Evolutionary conservation across 352 stramenopile genomes (phyloP).

Genomic region (Globisporangium nunn): DNA sequence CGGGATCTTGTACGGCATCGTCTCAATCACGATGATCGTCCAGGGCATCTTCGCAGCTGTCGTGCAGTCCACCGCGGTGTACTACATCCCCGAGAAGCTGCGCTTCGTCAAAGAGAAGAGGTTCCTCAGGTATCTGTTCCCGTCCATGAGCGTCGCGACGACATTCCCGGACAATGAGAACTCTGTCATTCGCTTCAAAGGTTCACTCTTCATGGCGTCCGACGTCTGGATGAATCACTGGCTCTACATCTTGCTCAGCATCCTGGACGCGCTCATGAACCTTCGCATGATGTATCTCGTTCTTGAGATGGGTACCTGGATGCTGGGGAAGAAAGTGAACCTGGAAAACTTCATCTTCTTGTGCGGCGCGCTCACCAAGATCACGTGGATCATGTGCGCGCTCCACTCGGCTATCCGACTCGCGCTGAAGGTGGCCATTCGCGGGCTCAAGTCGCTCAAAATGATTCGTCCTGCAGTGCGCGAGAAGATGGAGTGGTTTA

Average conservation of each 20-base stretch:
- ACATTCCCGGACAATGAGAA: constrained; percentile 25
- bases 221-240: no score
- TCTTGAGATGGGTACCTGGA: constrained; percentile 20
- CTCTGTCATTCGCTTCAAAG: background rate
- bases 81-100: constrained; percentile 26
- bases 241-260: constrained; percentile 27
- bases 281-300: constrained; percentile 35
- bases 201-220: background rate
- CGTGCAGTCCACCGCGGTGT: constrained; percentile 26
- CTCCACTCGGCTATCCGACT: constrained; percentile 25
- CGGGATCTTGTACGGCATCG: constrained; percentile 33
- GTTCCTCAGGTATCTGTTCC: constrained; percentile 34
- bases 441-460: constrained; percentile 14
- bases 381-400: constrained; percentile 55
- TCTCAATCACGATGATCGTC: constrained; percentile 44
- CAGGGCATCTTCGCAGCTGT: constrained; percentile 40
- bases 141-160: constrained; percentile 35
- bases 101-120: constrained; percentile 14
- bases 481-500: no score
- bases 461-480: no score
- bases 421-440: constrained; percentile 21
- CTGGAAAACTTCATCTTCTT: no score
- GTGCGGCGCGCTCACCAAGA: constrained; percentile 4
- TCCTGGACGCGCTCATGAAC: constrained; percentile 35
- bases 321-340: no score